These are phyloP conservation scores for Allium fistulosum DNA, from an alignment of 106 monocot genomes.

Conservation along the genomic window DNA sequence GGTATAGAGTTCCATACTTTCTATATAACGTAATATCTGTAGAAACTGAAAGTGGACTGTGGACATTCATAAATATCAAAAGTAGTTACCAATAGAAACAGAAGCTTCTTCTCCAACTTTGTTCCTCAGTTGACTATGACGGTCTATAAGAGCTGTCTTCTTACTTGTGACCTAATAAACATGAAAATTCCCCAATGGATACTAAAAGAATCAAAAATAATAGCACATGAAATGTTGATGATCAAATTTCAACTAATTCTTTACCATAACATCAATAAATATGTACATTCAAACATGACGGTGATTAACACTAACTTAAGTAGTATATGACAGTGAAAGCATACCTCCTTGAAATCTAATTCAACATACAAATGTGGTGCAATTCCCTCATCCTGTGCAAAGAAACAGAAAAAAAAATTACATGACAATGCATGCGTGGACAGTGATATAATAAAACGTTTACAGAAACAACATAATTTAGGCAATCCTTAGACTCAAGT, in stretches of 20 bases:
- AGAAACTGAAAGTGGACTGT: too few relatives aligned
- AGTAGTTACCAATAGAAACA: conserved; percentile 62
- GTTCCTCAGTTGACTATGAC: conserved; percentile 60
- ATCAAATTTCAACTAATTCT: too few relatives aligned
- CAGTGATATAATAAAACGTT: not conserved
- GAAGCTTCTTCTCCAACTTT: conserved; percentile 59
- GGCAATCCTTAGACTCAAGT: not conserved
- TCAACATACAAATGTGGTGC: conserved; percentile 84
- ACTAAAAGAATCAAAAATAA: not conserved
- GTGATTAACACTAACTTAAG: not conserved
- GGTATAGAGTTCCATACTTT: too few relatives aligned
- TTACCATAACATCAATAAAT: too few relatives aligned
- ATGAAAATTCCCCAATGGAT: not conserved
- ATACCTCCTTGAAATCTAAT: conserved; percentile 94
- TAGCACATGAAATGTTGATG: not conserved
- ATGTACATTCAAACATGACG: not conserved
- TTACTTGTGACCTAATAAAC: conserved; percentile 75
- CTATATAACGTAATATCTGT: too few relatives aligned
- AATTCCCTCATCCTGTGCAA: conserved; percentile 57
- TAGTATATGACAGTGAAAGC: not conserved
- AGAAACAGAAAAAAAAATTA: conserved; percentile 6
- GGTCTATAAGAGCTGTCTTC: conserved; percentile 87
- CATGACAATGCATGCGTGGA: not conserved
- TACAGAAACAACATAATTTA: not conserved
- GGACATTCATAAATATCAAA: not conserved